Evolutionary conservation across 2,329 filamentous ascomycete species (phyloP), one percentile per base, ranked within the genome.

Genomic region (Biscogniauxia mediterranea): DNA sequence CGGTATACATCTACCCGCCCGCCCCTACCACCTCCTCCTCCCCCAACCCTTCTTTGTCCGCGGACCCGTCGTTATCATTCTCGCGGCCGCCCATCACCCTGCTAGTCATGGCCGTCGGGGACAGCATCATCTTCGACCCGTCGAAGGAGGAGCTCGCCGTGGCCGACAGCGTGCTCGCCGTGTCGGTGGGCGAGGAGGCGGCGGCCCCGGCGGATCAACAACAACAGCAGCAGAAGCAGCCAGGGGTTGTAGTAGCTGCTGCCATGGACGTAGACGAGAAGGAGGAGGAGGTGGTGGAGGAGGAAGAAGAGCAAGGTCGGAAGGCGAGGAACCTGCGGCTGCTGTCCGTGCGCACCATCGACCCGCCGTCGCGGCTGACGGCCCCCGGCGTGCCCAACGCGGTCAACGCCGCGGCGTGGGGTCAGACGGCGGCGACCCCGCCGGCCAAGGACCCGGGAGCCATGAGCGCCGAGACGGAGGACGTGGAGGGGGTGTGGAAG

Each of bases 61-160:
- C n/a, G n/a, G n/a, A n/a, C n/a, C 42, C 64, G 1, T 3, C 59
- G 2, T 20, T 62, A 3, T 50, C 61, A 3, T 64, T 69, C 0
- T 73, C 80, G 11, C 85, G 89, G 55, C 95, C 95, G 4, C 93
- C 95, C 0, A 85, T 99, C 59, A 97, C 94, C 3, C 84, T 99
- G 20, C 88, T 99, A 11, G 92, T 98, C 59, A 90, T 96, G 75
- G 87, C 90, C 2, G 89, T 97, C 0, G 91, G 90, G 61, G 83
- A 89, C 61, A 98, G 95, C 74, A 89, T 97, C 76, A 90, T 99
- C 66, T 97, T 98, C 78, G 95, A 99, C 74, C 94, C 95, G 0
- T 89, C 87, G 57, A 88, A 89, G 68, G 93, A 97, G 74, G 95
- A 99, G 76, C 87, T 99, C 17, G 91, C 93, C 1, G 94, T 98